These are phyloP conservation scores for Bisporella sp. DNA, from an alignment of 2,329 filamentous ascomycete genomes.

Conservation along the genomic window DNA sequence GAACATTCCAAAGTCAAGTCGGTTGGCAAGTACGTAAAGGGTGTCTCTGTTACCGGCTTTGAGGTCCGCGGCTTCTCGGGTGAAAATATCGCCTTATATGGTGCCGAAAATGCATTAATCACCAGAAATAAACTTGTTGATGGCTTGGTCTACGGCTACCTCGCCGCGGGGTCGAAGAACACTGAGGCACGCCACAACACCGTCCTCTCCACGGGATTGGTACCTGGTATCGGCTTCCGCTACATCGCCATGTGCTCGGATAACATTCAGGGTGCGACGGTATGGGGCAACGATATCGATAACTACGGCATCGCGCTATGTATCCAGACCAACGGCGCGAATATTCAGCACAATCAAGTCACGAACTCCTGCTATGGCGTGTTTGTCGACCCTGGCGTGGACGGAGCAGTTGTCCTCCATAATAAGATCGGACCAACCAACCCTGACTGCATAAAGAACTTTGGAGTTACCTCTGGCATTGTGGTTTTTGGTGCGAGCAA, in stretches of 20 bases:
- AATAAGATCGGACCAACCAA: constrained; percentile 24
- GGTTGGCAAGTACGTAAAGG: constrained; percentile 22
- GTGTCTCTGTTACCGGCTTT: constrained; percentile 29
- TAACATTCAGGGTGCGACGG: constrained; percentile 23
- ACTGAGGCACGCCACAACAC: constrained; percentile 24
- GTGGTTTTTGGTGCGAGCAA: constrained; percentile 23
- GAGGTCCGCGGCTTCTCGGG: constrained; percentile 27
- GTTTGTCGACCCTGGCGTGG: constrained; percentile 28
- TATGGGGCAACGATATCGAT: constrained; percentile 26
- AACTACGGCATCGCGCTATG: constrained; percentile 29
- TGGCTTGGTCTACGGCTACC: constrained; percentile 26
- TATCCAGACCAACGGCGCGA: constrained; percentile 28
- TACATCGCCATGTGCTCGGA: constrained; percentile 32
- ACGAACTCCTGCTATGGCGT: constrained; percentile 25
- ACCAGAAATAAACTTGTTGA: constrained; percentile 24
- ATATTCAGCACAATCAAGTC: constrained; percentile 29
- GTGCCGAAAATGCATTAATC: constrained; percentile 24
- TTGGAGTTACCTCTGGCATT: constrained; percentile 21
- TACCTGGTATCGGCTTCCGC: neutral
- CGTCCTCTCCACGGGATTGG: constrained; percentile 14
- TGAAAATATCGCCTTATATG: constrained; percentile 31
- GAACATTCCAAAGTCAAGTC: constrained; percentile 28
- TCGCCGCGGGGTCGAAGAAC: constrained; percentile 30
- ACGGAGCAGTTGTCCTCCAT: constrained; percentile 23
- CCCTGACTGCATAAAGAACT: neutral